Evolutionary conservation across 306 rosid genomes (phyloP).

Genomic region (Cucumis hystrix): DNA sequence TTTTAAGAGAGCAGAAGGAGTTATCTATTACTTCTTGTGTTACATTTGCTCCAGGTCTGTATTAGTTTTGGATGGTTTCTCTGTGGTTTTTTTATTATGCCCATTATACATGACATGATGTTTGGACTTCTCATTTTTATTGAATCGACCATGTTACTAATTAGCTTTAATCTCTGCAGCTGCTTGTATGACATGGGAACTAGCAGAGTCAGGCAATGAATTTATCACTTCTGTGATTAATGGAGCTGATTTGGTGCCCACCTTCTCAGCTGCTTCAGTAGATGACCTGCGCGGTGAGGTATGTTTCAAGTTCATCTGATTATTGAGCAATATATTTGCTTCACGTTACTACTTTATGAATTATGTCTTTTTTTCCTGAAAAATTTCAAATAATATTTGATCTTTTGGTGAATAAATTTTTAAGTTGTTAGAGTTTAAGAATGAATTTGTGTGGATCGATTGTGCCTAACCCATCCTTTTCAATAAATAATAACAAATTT

Average conservation of each 20-base stretch:
- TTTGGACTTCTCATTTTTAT: not conserved
- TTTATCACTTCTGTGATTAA: slow-evolving; percentile 79
- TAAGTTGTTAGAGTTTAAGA: not conserved
- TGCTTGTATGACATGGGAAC: slow-evolving; percentile 98
- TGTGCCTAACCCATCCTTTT: no score
- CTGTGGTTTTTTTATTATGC: not conserved
- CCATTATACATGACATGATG: not conserved
- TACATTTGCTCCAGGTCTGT: slow-evolving; percentile 89
- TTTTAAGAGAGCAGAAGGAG: slow-evolving; percentile 79
- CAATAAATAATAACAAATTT: no score
- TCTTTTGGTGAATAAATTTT: not conserved
- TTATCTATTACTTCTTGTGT: slow-evolving; percentile 59
- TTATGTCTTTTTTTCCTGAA: not conserved
- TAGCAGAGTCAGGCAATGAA: slow-evolving; percentile 71
- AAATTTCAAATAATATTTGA: not conserved
- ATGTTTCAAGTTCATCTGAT: slow-evolving; percentile 5
- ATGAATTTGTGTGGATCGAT: not conserved
- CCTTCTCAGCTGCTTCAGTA: slow-evolving; percentile 92
- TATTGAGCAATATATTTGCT: slow-evolving; percentile 4
- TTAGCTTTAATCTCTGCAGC: slow-evolving; percentile 38
- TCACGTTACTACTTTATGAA: not conserved
- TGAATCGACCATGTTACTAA: not conserved
- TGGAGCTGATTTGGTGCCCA: slow-evolving; percentile 94
- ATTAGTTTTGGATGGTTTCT: not conserved
- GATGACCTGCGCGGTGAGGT: slow-evolving; percentile 91